phyloP scores from a whole-genome alignment of 2,329 filamentous ascomycete genomes.

The Zelopaecilomyces penicillatus region DNA sequence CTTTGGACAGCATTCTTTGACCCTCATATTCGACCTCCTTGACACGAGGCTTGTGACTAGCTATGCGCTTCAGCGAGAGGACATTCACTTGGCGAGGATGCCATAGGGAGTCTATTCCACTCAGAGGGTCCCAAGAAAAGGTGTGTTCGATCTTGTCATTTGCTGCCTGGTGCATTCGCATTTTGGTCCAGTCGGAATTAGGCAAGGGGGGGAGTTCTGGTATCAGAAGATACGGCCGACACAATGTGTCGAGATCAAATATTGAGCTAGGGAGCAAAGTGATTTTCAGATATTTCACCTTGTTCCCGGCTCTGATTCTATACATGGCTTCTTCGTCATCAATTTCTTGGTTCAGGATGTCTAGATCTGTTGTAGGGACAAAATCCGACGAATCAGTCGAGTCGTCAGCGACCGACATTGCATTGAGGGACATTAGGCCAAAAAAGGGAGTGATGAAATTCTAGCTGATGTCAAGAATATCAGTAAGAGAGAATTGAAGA shows the following conservation, averaged over 20 bases:
- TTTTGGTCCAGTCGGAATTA: slow-evolving; percentile 1
- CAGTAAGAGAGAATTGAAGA: too few species aligned
- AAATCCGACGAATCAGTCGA: not conserved
- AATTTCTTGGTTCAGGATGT: slow-evolving; percentile 1
- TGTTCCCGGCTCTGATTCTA: not conserved
- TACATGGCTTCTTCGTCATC: not conserved
- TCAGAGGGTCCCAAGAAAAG: slow-evolving; percentile 2
- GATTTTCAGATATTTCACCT: slow-evolving; percentile 2
- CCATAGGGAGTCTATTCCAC: slow-evolving; percentile 1
- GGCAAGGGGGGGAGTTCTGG: slow-evolving; percentile 5
- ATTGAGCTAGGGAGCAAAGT: not conserved
- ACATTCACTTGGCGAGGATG: slow-evolving; percentile 6
- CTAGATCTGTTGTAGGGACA: not conserved
- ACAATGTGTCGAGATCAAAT: slow-evolving; percentile 4
- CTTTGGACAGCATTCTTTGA: not conserved
- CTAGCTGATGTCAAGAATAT: too few species aligned
- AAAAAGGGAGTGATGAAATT: too few species aligned
- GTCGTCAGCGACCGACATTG: not conserved
- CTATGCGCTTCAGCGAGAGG: slow-evolving; percentile 2
- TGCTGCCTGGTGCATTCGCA: not conserved
- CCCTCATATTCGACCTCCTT: slow-evolving; percentile 7
- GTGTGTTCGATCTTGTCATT: not conserved
- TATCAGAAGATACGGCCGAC: slow-evolving; percentile 7
- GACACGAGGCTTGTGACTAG: slow-evolving; percentile 1
- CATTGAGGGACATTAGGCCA: too few species aligned